A percentile compares a stretch with the other conserved stretches of the same genome.
These are phyloP conservation scores for Erysimum cheiri DNA, from an alignment of 441 rosid species.

Conservation along the genomic window DNA sequence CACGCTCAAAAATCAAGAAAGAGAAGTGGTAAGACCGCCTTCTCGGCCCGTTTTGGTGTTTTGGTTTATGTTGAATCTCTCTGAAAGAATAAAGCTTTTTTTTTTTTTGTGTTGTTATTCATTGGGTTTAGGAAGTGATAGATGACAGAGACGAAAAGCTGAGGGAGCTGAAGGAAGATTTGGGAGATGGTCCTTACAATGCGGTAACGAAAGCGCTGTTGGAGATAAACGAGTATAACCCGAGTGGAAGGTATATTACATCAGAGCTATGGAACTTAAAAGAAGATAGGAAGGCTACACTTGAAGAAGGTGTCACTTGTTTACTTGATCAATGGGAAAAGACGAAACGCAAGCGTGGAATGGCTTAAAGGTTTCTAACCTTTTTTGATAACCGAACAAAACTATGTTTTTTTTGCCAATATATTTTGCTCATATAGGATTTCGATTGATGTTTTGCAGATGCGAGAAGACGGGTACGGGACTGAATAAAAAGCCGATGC, in stretches of 20 bases:
- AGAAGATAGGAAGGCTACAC: constrained; percentile 66
- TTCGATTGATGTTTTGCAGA: constrained; percentile 25
- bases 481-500: constrained; percentile 20
- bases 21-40: constrained; percentile 52
- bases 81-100: constrained; percentile 16
- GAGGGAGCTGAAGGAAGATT: constrained; percentile 57
- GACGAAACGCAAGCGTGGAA: constrained; percentile 47
- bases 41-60: neutral
- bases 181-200: constrained; percentile 65
- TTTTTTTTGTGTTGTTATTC: neutral
- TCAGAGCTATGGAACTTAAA: constrained; percentile 75
- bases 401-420: neutral
- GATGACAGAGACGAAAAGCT: constrained; percentile 69
- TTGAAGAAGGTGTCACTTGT: constrained; percentile 64
- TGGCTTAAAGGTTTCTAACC: constrained; percentile 38
- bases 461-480: neutral
- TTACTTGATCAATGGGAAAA: constrained; percentile 58
- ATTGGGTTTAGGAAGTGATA: constrained; percentile 60
- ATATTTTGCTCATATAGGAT: neutral
- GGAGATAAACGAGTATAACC: constrained; percentile 86
- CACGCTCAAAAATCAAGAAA: constrained; percentile 47
- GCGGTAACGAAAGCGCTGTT: constrained; percentile 62
- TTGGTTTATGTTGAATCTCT: constrained; percentile 1
- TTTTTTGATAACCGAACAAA: neutral
- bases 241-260: constrained; percentile 82